These are phyloP conservation scores for Trichosporon sp. DNA, from an alignment of 1,284 basidiomycete genomes.

Conservation along the genomic window DNA sequence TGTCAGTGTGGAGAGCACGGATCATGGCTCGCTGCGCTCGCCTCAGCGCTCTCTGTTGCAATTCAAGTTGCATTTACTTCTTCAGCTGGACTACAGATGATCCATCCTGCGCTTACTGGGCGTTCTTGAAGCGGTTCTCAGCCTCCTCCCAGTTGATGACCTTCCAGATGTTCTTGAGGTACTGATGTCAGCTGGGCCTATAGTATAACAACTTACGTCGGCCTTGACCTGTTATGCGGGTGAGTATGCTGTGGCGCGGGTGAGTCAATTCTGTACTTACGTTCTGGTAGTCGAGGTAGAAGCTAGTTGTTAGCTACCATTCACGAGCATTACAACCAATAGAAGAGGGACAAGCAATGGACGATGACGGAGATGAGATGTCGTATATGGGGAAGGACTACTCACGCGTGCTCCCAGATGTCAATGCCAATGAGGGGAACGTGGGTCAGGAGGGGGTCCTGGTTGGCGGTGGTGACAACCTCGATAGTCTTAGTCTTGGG, in stretches of 20 bases:
- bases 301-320: constrained; percentile 35
- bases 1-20: too few relatives aligned
- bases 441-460: constrained; percentile 88
- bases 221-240: constrained; percentile 54
- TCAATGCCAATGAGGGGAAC: constrained; percentile 91
- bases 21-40: background rate
- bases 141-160: constrained; percentile 91
- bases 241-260: background rate
- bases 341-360: too few relatives aligned
- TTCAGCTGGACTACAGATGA: background rate
- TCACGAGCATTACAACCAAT: background rate
- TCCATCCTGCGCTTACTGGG: constrained; percentile 23
- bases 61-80: background rate
- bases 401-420: constrained; percentile 64
- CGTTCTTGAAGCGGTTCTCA: constrained; percentile 65
- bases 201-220: constrained; percentile 57
- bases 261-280: constrained; percentile 49
- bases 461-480: constrained; percentile 86
- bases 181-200: constrained; percentile 52
- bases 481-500: constrained; percentile 68
- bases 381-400: background rate
- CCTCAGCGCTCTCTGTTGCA: background rate
- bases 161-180: constrained; percentile 84
- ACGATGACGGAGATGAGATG: too few relatives aligned
- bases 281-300: constrained; percentile 87